These are phyloP conservation scores for Tylopilus rubrobrunneus DNA, from an alignment of 768 basidiomycete genomes.

Conservation along the genomic window DNA sequence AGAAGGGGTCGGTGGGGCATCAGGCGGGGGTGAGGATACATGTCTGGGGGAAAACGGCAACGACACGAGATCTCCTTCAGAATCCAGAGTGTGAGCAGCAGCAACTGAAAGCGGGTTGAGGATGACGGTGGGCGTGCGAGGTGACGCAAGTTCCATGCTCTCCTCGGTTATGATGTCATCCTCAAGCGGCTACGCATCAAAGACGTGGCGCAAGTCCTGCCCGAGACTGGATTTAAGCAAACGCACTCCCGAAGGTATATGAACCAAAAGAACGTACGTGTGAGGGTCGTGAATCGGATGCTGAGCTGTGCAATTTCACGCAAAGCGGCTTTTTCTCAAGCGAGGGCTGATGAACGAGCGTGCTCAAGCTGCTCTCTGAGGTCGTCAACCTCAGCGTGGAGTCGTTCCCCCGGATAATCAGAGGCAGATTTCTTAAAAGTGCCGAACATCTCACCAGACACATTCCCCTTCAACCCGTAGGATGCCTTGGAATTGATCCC, in stretches of 20 bases:
- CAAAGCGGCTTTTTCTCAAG: slow-evolving; percentile 34
- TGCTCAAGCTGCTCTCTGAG: slow-evolving; percentile 32
- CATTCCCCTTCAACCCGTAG: slow-evolving; percentile 35
- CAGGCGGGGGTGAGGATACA: slow-evolving; percentile 15
- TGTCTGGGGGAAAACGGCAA: slow-evolving; percentile 20
- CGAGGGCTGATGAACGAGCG: slow-evolving; percentile 17
- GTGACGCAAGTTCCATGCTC: slow-evolving; percentile 52
- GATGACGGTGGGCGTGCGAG: slow-evolving; percentile 38
- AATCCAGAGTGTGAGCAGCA: not conserved
- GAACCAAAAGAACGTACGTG: slow-evolving; percentile 2
- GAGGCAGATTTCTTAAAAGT: not conserved
- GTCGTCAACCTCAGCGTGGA: slow-evolving; percentile 26
- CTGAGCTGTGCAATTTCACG: slow-evolving; percentile 27
- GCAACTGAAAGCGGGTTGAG: slow-evolving; percentile 6
- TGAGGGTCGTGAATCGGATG: not conserved
- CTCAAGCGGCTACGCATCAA: slow-evolving; percentile 27
- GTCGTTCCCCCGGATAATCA: slow-evolving; percentile 18
- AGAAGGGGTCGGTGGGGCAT: not conserved
- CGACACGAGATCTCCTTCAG: slow-evolving; percentile 15
- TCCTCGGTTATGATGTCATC: slow-evolving; percentile 35
- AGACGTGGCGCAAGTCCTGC: slow-evolving; percentile 6
- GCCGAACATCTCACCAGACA: slow-evolving; percentile 24
- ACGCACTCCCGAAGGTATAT: not conserved
- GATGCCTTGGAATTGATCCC: slow-evolving; percentile 23
- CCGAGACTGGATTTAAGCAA: not conserved